A percentile compares a stretch with the other conserved stretches of the same genome.
phyloP scores from a whole-genome alignment of 768 basidiomycete species.

The Lactarius indigo region DNA sequence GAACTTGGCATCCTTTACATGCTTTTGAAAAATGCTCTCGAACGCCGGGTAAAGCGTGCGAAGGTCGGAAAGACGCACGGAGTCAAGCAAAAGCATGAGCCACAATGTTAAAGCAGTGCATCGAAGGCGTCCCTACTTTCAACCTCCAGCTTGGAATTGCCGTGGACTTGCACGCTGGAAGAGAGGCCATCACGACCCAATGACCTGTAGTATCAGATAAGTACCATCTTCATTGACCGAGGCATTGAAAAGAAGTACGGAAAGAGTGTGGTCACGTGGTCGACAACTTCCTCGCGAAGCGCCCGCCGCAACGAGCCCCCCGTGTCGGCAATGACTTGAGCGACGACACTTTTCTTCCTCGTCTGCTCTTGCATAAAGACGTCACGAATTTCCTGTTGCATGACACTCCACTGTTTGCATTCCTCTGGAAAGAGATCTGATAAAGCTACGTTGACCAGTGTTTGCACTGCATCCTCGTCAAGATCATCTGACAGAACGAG shows the following conservation, averaged over 20 bases:
- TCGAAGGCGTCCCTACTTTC: not conserved
- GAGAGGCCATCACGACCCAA: not conserved
- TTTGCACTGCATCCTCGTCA: constrained; percentile 1
- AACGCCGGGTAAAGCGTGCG: not conserved
- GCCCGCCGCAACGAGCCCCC: not conserved
- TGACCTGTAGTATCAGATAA: not conserved
- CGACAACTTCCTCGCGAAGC: not conserved
- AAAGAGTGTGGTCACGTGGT: not conserved
- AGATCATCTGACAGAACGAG: not conserved
- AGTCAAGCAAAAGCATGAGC: not conserved
- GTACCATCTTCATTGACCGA: not conserved
- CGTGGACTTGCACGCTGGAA: no score
- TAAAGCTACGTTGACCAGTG: not conserved
- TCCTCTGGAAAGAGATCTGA: not conserved
- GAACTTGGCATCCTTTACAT: not conserved
- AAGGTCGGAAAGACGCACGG: not conserved
- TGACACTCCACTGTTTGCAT: not conserved
- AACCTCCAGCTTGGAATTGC: not conserved
- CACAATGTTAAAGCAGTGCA: not conserved
- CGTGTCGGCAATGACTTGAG: not conserved
- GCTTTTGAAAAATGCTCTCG: not conserved
- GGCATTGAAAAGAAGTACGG: not conserved
- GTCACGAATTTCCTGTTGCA: not conserved
- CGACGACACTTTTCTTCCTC: not conserved
- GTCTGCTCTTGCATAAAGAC: not conserved